Evolutionary conservation across 768 basidiomycete species (phyloP).

Genomic region (Amanita polypyramis): DNA sequence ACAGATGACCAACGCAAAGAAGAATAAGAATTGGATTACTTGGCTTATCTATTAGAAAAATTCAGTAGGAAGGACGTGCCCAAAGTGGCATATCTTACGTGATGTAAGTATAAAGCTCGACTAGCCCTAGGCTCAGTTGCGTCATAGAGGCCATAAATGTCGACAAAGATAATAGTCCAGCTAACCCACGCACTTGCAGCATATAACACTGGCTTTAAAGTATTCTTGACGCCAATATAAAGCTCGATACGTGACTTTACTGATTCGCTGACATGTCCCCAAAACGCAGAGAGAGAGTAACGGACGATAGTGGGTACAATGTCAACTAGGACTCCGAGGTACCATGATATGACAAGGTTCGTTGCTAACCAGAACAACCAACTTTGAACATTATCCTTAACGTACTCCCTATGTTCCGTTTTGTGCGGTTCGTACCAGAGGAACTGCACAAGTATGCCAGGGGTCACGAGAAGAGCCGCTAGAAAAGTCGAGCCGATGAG

Average conservation of each 20-base stretch:
- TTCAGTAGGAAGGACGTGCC: not conserved
- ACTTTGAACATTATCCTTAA: slow-evolving; percentile 57
- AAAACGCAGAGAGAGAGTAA: slow-evolving; percentile 42
- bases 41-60: slow-evolving; percentile 35
- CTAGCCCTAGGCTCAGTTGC: slow-evolving; percentile 26
- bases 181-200: slow-evolving; percentile 60
- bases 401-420: slow-evolving; percentile 42
- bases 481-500: slow-evolving; percentile 64
- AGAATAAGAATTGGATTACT: slow-evolving; percentile 66
- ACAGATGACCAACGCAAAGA: slow-evolving; percentile 54
- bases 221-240: slow-evolving; percentile 61
- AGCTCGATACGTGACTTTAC: slow-evolving; percentile 59
- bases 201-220: slow-evolving; percentile 63
- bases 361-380: slow-evolving; percentile 81
- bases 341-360: slow-evolving; percentile 73
- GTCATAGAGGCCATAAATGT: slow-evolving; percentile 52
- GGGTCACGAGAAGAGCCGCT: slow-evolving; percentile 48
- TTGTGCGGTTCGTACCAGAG: slow-evolving; percentile 59
- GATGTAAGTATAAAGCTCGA: slow-evolving; percentile 48
- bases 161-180: slow-evolving; percentile 65
- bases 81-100: slow-evolving; percentile 25
- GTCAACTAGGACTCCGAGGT: slow-evolving; percentile 62
- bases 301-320: slow-evolving; percentile 47
- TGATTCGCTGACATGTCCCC: slow-evolving; percentile 69
- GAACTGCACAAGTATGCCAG: slow-evolving; percentile 56